Evolutionary conservation across 768 basidiomycete species (phyloP).

Genomic region (Lepiota venenata): DNA sequence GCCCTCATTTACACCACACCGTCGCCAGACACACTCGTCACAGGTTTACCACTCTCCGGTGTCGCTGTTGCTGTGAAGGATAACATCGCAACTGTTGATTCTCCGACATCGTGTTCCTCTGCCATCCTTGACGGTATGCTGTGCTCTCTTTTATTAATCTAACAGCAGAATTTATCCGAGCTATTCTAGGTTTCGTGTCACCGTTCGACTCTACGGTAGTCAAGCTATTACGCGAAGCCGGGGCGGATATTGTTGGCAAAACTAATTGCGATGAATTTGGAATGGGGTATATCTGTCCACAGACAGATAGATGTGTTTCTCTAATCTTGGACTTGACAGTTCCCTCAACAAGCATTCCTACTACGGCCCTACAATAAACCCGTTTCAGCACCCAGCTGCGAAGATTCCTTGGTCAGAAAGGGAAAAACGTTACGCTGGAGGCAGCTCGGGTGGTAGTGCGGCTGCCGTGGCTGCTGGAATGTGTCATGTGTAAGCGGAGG

Average conservation of each 20-base stretch:
- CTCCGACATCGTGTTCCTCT: slow-evolving; percentile 77
- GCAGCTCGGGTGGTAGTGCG: slow-evolving; percentile 93
- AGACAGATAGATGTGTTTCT: background rate
- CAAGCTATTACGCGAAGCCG: slow-evolving; percentile 48
- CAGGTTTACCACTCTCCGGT: slow-evolving; percentile 30
- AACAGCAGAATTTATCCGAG: background rate
- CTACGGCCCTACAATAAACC: slow-evolving; percentile 81
- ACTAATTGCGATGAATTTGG: slow-evolving; percentile 98
- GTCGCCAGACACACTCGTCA: background rate
- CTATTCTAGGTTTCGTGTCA: slow-evolving; percentile 57
- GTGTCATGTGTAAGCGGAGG: slow-evolving; percentile 70
- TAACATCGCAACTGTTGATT: slow-evolving; percentile 68
- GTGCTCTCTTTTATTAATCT: background rate
- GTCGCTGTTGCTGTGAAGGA: slow-evolving; percentile 77
- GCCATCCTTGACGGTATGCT: slow-evolving; percentile 59
- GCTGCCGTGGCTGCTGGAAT: slow-evolving; percentile 86
- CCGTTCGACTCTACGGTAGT: slow-evolving; percentile 91
- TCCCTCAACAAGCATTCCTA: slow-evolving; percentile 74
- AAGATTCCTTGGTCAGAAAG: background rate
- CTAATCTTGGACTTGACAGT: slow-evolving; percentile 30
- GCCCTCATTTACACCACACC: slow-evolving; percentile 45
- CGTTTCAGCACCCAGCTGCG: slow-evolving; percentile 33
- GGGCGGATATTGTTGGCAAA: slow-evolving; percentile 80
- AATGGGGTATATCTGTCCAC: slow-evolving; percentile 71
- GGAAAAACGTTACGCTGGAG: slow-evolving; percentile 68